Percentiles rank a stretch among this genome's conserved stretches.
Evolutionary conservation across 129 eudicot species (phyloP).

Genomic region (Chrysanthemum makinoi): DNA sequence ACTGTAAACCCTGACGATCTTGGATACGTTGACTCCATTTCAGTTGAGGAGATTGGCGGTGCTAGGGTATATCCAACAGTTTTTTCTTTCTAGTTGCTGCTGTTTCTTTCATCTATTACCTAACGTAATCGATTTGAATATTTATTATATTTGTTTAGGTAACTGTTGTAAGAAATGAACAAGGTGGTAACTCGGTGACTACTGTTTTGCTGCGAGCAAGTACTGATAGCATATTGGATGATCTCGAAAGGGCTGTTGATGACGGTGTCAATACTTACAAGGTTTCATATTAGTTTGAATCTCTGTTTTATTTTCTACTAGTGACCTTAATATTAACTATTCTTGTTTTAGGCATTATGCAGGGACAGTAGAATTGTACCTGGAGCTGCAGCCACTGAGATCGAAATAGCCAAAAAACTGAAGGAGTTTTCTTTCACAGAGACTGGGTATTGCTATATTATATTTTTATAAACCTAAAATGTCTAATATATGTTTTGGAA

Average conservation of each 20-base stretch:
- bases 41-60: conserved; percentile 95
- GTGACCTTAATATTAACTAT: background rate
- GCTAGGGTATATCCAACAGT: conserved; percentile 50
- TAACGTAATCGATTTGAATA: background rate
- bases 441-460: conserved; percentile 56
- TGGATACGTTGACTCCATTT: conserved; percentile 85
- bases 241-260: conserved; percentile 95
- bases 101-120: background rate
- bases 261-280: conserved; percentile 96
- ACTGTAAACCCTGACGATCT: conserved; percentile 82
- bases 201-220: conserved; percentile 91
- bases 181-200: conserved; percentile 90
- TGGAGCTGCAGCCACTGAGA: conserved; percentile 97
- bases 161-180: conserved; percentile 90
- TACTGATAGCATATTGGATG: conserved; percentile 96
- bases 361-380: conserved; percentile 91
- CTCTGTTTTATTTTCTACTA: background rate
- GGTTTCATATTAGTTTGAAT: conserved; percentile 27
- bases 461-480: background rate
- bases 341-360: conserved; percentile 73
- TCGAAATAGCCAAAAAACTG: conserved; percentile 82
- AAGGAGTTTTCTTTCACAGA: conserved; percentile 87
- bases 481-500: background rate
- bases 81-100: background rate
- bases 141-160: conserved; percentile 42